These are phyloP conservation scores for Candida takata DNA, from an alignment of 805 yeast species.

Conservation along the genomic window DNA sequence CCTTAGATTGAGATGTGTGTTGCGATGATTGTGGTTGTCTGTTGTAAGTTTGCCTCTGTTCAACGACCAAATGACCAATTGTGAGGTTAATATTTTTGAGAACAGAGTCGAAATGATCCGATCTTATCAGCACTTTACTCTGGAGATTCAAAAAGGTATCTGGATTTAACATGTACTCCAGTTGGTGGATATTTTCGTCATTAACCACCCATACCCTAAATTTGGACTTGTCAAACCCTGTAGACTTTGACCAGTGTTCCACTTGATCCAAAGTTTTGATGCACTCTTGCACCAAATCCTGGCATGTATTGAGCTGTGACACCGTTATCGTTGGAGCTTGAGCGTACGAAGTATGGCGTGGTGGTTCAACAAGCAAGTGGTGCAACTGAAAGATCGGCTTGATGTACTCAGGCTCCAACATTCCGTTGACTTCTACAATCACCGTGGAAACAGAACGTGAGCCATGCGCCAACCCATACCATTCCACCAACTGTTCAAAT, in stretches of 20 bases:
- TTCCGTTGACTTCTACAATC: conserved; percentile 25
- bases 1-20: no score
- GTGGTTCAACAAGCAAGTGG: conserved; percentile 21
- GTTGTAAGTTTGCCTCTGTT: conserved; percentile 19
- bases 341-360: conserved; percentile 12
- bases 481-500: conserved; percentile 37
- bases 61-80: conserved; percentile 28
- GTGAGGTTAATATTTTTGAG: conserved; percentile 20
- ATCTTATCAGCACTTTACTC: conserved; percentile 19
- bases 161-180: conserved; percentile 22
- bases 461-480: conserved; percentile 46
- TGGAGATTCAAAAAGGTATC: conserved; percentile 23
- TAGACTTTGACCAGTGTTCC: conserved; percentile 7
- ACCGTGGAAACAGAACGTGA: conserved; percentile 33
- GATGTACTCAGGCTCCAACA: conserved; percentile 27
- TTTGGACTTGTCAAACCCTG: conserved; percentile 6
- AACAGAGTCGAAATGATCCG: conserved; percentile 10
- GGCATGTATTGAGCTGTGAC: conserved; percentile 26
- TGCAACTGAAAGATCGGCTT: conserved; percentile 31
- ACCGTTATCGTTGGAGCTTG: conserved; percentile 25
- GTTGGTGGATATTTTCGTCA: conserved; percentile 8
- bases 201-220: conserved; percentile 19
- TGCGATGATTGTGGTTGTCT: no score
- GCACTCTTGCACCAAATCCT: conserved; percentile 11
- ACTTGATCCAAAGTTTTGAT: conserved; percentile 12